phyloP scores from a whole-genome alignment of 1,284 basidiomycete species.

The Sanghuangporus baumii region DNA sequence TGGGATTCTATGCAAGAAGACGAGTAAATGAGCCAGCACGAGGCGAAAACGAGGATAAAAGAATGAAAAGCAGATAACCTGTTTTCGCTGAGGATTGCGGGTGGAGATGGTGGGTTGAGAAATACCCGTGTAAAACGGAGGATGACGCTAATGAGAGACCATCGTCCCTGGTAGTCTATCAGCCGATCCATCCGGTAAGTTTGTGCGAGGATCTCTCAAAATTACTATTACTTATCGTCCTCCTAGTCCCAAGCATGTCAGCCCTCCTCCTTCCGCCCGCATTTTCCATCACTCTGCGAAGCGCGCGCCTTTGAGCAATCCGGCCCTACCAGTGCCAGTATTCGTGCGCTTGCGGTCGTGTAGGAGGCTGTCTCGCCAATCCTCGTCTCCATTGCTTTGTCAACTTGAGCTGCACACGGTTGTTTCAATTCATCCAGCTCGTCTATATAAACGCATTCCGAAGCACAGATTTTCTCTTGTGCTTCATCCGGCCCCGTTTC shows the following conservation, averaged over 20 bases:
- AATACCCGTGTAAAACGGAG: not conserved
- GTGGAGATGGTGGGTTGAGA: not conserved
- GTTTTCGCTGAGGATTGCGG: too few species aligned
- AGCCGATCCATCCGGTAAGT: slow-evolving; percentile 7
- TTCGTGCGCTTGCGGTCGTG: not conserved
- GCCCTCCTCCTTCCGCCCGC: not conserved
- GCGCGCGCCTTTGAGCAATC: not conserved
- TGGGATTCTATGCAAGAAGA: too few species aligned
- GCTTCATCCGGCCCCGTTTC: not conserved
- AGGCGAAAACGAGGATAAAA: not conserved
- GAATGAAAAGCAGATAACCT: not conserved
- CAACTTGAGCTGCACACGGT: slow-evolving; percentile 14
- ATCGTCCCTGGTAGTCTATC: slow-evolving; percentile 7
- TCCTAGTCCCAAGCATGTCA: not conserved
- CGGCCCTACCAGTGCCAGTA: not conserved
- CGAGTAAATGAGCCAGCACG: not conserved
- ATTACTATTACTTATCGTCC: not conserved
- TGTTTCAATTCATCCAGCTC: slow-evolving; percentile 5
- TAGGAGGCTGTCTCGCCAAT: not conserved
- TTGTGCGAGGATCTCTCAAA: not conserved
- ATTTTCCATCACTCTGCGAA: slow-evolving; percentile 5
- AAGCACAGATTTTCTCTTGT: not conserved
- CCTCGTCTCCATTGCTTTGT: slow-evolving; percentile 11
- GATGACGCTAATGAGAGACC: not conserved
- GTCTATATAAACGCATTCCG: not conserved